Conservation (phyloP, 1,139 yeast genomes). For the Debaryomycetaceae sp. region DNA sequence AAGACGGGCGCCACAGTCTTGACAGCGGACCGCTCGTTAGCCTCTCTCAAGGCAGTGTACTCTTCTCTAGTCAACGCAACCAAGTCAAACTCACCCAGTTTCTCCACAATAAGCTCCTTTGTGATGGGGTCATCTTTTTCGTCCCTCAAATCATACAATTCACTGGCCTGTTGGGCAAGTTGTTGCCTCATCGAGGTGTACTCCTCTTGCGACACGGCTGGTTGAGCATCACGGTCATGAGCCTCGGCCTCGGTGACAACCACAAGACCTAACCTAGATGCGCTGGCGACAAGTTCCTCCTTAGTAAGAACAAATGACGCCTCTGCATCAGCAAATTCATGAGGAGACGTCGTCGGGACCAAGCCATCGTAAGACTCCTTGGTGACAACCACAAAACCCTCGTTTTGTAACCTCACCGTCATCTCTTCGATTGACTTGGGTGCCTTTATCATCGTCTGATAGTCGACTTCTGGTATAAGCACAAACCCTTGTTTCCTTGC, state of each 20-base stretch:
- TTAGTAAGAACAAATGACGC: constrained; percentile 27
- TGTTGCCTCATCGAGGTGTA: constrained; percentile 27
- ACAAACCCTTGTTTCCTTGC: constrained; percentile 11
- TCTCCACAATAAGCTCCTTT: constrained; percentile 22
- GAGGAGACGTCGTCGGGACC: constrained; percentile 6
- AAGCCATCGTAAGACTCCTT: constrained; percentile 8
- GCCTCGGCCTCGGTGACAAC: constrained; percentile 25
- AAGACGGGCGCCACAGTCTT: constrained; percentile 10
- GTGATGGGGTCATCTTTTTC: constrained; percentile 14
- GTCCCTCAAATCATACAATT: constrained; percentile 21
- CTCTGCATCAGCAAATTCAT: constrained; percentile 30
- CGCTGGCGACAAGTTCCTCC: constrained; percentile 26
- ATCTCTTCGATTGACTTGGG: constrained; percentile 3
- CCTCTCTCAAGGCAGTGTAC: constrained; percentile 24
- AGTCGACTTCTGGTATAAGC: constrained; percentile 8
- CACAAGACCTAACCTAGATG: constrained; percentile 34
- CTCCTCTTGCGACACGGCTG: constrained; percentile 23
- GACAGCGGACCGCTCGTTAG: constrained; percentile 7
- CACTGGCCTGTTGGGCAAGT: constrained; percentile 30
- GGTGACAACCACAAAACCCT: constrained; percentile 9
- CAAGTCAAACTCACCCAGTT: constrained; percentile 41
- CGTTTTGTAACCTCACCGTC: constrained; percentile 6
- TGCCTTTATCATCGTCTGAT: constrained; percentile 1
- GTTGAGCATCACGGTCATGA: too few species aligned
- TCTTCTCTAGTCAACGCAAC: constrained; percentile 26